Evolutionary conservation across 305 asterid genomes (phyloP).

Genomic region (Fraxinus nigra): DNA sequence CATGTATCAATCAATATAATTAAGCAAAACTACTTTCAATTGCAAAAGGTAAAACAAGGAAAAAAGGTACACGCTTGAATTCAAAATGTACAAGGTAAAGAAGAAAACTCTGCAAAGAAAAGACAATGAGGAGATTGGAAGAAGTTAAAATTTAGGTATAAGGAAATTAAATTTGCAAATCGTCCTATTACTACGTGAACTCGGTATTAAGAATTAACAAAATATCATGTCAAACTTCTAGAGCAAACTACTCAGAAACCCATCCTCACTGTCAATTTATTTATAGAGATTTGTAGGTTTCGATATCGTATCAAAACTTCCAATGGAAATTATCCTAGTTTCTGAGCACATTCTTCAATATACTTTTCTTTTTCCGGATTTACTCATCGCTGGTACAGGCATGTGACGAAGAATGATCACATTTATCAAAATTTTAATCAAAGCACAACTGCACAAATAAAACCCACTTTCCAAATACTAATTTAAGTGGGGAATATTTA

Average conservation of each 20-base stretch:
- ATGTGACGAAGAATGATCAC: neutral
- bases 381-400: neutral
- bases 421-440: neutral
- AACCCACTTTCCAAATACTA: neutral
- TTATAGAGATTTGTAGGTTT: neutral
- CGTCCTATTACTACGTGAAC: neutral
- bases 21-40: slow-evolving; percentile 5
- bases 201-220: neutral
- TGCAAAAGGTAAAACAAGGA: neutral
- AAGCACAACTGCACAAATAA: neutral
- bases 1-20: slow-evolving; percentile 14
- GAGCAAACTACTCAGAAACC: neutral
- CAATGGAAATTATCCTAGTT: neutral
- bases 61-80: neutral
- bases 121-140: neutral
- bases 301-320: neutral
- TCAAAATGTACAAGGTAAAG: slow-evolving; percentile 12
- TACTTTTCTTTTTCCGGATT: neutral
- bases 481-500: neutral
- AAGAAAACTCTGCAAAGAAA: neutral
- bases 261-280: neutral
- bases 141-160: neutral
- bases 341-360: neutral
- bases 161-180: neutral
- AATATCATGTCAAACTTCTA: neutral